phyloP scores from a whole-genome alignment of 805 yeast genomes.

The Candida nemodendra region DNA sequence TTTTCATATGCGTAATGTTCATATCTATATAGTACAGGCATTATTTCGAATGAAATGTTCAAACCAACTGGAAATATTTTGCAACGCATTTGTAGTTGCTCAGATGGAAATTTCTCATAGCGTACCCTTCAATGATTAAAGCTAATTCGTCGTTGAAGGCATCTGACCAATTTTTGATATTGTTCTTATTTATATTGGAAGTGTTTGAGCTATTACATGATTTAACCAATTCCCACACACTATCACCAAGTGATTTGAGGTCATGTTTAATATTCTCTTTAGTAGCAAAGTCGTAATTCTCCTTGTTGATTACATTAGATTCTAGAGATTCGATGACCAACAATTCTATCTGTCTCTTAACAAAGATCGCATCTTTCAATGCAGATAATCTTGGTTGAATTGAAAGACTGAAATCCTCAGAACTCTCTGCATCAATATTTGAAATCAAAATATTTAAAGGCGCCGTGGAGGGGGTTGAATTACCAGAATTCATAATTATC shows the following conservation, averaged over 20 bases:
- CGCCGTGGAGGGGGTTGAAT: slow-evolving; percentile 9
- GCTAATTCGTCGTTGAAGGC: slow-evolving; percentile 14
- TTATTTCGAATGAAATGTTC: background rate
- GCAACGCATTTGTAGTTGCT: slow-evolving; percentile 21
- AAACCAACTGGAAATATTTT: slow-evolving; percentile 17
- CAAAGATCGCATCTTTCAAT: slow-evolving; percentile 34
- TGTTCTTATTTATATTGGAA: slow-evolving; percentile 16
- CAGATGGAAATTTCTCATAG: slow-evolving; percentile 28
- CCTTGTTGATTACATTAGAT: slow-evolving; percentile 14
- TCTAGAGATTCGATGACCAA: slow-evolving; percentile 26
- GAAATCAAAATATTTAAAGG: slow-evolving; percentile 25
- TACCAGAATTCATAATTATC: slow-evolving; percentile 4
- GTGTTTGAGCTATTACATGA: slow-evolving; percentile 24
- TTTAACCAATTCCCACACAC: slow-evolving; percentile 27
- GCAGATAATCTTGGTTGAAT: slow-evolving; percentile 32
- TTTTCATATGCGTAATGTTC: background rate
- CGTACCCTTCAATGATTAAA: slow-evolving; percentile 28
- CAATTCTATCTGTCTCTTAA: slow-evolving; percentile 38
- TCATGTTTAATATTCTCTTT: slow-evolving; percentile 22
- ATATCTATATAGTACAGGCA: background rate
- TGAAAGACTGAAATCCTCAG: slow-evolving; percentile 21
- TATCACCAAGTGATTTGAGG: slow-evolving; percentile 17
- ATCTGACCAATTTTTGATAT: slow-evolving; percentile 25
- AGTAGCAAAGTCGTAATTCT: slow-evolving; percentile 8
- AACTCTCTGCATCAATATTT: slow-evolving; percentile 13